Evolutionary conservation across 306 rosid genomes (phyloP), one percentile per base, ranked within the genome.

Genomic region (Notholithocarpus densiflorus): DNA sequence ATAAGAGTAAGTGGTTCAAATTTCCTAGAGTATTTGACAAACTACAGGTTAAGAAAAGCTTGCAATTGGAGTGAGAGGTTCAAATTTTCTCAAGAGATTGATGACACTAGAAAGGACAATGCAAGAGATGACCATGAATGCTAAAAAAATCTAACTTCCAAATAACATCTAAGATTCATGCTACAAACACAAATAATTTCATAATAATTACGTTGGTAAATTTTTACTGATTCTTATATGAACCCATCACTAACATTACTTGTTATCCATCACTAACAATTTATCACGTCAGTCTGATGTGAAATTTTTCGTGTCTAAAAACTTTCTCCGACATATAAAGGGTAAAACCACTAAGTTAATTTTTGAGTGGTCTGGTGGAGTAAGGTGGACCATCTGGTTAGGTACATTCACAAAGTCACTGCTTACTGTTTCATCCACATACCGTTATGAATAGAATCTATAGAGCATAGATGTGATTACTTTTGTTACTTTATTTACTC

Each of bases 201-300:
- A 40, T 1, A 40, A 8, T 8, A 40, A 40, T 40, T 40, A 40
- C 2, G 45, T 8, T 40, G 0, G 0, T 37, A 37, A 37, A 37
- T 37, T 37, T 34, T 34, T 34, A 37, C 12, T 8, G 0, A 8
- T 40, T 40, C 0, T 40, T 40, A 40, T 40, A 40, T 7, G 1
- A 8, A 8, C 0, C 0, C 1, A 40, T 0, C 3, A 37, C 11
- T 37, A 37, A 7, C 0, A 37, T 8, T 2, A 2, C 1, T 37
- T 37, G 0, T 37, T 37, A 37, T 2, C 2, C 0, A 37, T 37
- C 11, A 8, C 3, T 8, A 40, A 40, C 11, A 40, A 40, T 40
- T 7, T 40, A 40, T 8, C 45, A 40, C 1, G 0, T 40, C 3
- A 8, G 0, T 0, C 0, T 0, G 11, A 40, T 7, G 3, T 8